phyloP scores from a whole-genome alignment of 2,329 filamentous ascomycete genomes.

The Stenocarpella maydis region DNA sequence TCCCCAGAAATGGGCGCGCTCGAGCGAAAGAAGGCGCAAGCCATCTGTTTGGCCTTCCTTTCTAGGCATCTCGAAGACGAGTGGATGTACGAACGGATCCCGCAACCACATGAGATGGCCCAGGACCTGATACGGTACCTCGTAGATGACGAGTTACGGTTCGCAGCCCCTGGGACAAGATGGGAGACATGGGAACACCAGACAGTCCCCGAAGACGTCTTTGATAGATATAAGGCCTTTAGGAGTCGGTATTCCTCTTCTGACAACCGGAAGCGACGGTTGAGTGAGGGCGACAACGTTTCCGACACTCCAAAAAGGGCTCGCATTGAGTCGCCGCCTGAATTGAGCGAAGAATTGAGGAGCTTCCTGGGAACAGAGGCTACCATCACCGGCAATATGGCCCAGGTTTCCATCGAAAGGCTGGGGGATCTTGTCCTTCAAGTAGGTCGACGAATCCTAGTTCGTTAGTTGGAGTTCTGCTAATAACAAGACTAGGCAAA shows the following conservation, averaged over 20 bases:
- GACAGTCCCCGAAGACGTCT: constrained; percentile 55
- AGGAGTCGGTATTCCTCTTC: constrained; percentile 44
- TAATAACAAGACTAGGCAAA: constrained; percentile 44
- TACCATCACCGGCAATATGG: constrained; percentile 29
- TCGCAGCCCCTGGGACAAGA: constrained; percentile 19
- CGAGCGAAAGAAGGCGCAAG: constrained; percentile 52
- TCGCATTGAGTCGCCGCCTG: constrained; percentile 40
- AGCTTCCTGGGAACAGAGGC: constrained; percentile 41
- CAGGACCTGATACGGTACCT: constrained; percentile 48
- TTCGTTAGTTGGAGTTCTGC: neutral
- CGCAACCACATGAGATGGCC: constrained; percentile 57
- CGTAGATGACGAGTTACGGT: constrained; percentile 34
- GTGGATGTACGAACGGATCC: constrained; percentile 34
- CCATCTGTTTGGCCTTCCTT: constrained; percentile 48
- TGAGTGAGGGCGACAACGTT: constrained; percentile 49
- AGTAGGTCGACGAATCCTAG: constrained; percentile 42
- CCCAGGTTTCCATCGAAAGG: constrained; percentile 40
- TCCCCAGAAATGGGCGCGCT: constrained; percentile 48
- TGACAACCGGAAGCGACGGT: constrained; percentile 55
- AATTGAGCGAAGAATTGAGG: constrained; percentile 45
- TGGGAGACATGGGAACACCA: constrained; percentile 53
- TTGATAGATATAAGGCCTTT: constrained; percentile 54
- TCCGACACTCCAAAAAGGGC: constrained; percentile 43
- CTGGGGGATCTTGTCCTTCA: constrained; percentile 51
- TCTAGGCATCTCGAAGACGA: constrained; percentile 43